Evolutionary conservation across 148 eudicot species (phyloP).

Genomic region (Suaeda aralocaspica): DNA sequence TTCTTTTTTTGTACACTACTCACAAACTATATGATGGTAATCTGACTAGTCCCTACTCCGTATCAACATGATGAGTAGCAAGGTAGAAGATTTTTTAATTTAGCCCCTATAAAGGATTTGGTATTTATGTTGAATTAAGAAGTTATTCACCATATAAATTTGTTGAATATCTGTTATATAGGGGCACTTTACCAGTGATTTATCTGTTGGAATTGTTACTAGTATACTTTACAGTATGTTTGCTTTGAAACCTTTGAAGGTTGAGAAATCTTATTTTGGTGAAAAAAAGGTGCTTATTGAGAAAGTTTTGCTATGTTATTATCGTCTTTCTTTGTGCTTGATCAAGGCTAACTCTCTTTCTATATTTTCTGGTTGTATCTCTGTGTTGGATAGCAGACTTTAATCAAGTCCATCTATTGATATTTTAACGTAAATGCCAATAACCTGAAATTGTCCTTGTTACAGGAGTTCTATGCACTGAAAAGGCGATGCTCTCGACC

Average conservation of each 20-base stretch:
- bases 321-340: background rate
- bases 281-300: background rate
- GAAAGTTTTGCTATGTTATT: background rate
- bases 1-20: background rate
- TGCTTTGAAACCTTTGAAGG: background rate
- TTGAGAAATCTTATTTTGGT: background rate
- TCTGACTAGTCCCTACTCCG: too few relatives aligned
- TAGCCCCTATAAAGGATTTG: background rate
- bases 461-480: constrained; percentile 73
- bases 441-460: background rate
- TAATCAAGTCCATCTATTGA: background rate
- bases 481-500: constrained; percentile 64
- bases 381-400: background rate
- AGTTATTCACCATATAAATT: background rate
- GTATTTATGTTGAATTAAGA: background rate
- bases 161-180: background rate
- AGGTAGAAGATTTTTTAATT: too few relatives aligned
- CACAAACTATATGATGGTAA: too few relatives aligned
- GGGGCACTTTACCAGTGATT: background rate
- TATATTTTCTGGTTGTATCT: too few relatives aligned
- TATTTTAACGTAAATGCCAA: background rate
- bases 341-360: background rate
- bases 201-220: background rate
- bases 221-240: background rate
- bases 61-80: too few relatives aligned